Base-by-base conservation (phyloP, 495 filamentous ascomycete genomes). In the Amniculicola lignicola region DNA sequence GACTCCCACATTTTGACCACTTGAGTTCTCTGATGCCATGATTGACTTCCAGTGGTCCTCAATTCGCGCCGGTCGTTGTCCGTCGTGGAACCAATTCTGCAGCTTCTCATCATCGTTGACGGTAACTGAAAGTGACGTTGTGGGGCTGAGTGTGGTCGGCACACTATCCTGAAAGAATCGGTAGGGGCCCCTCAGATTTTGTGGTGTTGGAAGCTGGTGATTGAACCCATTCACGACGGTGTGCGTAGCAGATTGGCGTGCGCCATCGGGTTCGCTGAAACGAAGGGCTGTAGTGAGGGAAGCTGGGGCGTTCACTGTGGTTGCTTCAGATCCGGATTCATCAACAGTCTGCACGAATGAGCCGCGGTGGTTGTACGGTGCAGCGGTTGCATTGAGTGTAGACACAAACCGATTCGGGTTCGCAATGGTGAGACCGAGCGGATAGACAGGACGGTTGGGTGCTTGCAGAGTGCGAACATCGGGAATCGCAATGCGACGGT, bases 41-140 rank as follows among this genome's bases (percentile, higher is more conserved):
- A 69, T 52, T 42, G 18, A 59, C 14, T 62, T 50, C 45, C 27
- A 63, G 44, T 56, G 55, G 6, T 65, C 66, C 40, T 70, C 45
- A 21, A 69, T 66, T 6, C 68, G 54, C 1, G 46, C 57, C 16
- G 63, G 66, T 7, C 51, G 68, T 35, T 62, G 67, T 5, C 63
- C 63, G 27, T 59, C 50, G 10, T 35, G 50, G 51, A 66, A 72
- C 69, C 69, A 72, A 19, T 61, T 59, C 14, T 52, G 37, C 1
- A 70, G 46, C 35, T 61, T 49, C 25, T 62, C 53, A 9, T 63
- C 49, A 15, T 59, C 41, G 46, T 29, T 22, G 11, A 33, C 33
- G 12, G 24, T 47, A n/a, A 42, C 15, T 2, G 52, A 19, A 24
- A 57, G 49, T 14, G 53, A 24, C 2, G 41, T 38, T 5, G 45